phyloP scores from a whole-genome alignment of 2,329 filamentous ascomycete genomes.

The Botrytis cinerea region DNA sequence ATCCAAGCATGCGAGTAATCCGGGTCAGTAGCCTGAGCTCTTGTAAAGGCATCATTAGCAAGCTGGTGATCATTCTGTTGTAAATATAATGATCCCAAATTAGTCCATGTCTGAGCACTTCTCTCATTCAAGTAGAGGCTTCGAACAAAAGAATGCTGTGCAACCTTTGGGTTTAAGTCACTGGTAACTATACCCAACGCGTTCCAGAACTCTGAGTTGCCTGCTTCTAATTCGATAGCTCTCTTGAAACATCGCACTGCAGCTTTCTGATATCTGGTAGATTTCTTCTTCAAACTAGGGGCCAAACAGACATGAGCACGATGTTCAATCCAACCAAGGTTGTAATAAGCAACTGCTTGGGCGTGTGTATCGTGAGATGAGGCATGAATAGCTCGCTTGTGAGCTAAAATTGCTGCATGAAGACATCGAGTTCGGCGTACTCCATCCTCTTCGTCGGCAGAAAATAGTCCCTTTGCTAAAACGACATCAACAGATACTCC shows the following conservation, averaged over 20 bases:
- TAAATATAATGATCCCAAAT: slow-evolving; percentile 83
- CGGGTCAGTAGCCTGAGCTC: slow-evolving; percentile 90
- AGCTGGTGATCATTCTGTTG: slow-evolving; percentile 80
- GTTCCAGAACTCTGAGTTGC: slow-evolving; percentile 97
- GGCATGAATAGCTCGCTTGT: slow-evolving; percentile 80
- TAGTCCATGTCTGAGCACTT: slow-evolving; percentile 84
- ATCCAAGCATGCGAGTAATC: slow-evolving; percentile 94
- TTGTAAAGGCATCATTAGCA: slow-evolving; percentile 87
- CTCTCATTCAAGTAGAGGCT: slow-evolving; percentile 92
- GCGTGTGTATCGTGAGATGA: slow-evolving; percentile 77
- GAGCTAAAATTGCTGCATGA: slow-evolving; percentile 75
- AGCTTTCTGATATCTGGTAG: slow-evolving; percentile 72
- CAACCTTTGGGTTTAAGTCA: slow-evolving; percentile 78
- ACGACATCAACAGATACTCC: slow-evolving; percentile 51
- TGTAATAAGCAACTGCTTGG: slow-evolving; percentile 95
- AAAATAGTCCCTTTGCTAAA: slow-evolving; percentile 41
- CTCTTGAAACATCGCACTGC: slow-evolving; percentile 91
- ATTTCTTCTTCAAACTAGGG: slow-evolving; percentile 53
- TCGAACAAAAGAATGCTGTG: slow-evolving; percentile 90
- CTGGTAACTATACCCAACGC: slow-evolving; percentile 89
- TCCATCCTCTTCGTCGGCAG: slow-evolving; percentile 40
- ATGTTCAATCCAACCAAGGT: slow-evolving; percentile 92
- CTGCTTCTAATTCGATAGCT: slow-evolving; percentile 91
- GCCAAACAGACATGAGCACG: slow-evolving; percentile 71
- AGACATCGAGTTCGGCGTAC: slow-evolving; percentile 59